Conservation (phyloP, 257 asterid genomes). For the Buddleja alternifolia region DNA sequence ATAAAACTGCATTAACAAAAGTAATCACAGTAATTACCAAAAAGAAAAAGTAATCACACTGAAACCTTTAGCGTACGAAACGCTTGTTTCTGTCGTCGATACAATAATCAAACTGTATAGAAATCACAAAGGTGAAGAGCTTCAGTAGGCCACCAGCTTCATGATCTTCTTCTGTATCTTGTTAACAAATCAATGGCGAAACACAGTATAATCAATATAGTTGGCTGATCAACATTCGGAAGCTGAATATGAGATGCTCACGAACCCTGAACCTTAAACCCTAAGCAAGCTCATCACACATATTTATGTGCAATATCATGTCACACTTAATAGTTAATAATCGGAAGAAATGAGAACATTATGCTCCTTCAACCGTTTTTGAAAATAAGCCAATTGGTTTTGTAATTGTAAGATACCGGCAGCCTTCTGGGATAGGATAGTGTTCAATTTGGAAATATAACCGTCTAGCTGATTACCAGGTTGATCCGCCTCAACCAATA, state of each 20-base stretch:
- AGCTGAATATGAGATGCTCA: neutral
- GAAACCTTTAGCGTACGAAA: conserved; percentile 22
- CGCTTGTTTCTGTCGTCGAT: conserved; percentile 20
- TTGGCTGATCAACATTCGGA: no score
- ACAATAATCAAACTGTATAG: conserved; percentile 27
- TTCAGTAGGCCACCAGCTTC: no score
- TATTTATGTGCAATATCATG: conserved; percentile 19
- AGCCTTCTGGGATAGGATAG: conserved; percentile 92
- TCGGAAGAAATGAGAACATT: conserved; percentile 85
- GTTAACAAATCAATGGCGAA: conserved; percentile 31
- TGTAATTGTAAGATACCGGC: conserved; percentile 82
- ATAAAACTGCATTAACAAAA: neutral
- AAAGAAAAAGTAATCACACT: no score
- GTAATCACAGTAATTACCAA: no score
- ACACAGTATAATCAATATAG: no score
- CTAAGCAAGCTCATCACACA: conserved; percentile 27
- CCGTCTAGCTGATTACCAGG: conserved; percentile 91
- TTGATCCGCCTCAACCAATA: conserved; percentile 91
- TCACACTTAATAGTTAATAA: conserved; percentile 37
- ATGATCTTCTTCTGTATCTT: no score
- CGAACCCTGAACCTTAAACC: no score
- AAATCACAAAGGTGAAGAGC: conserved; percentile 40
- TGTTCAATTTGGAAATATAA: conserved; percentile 71
- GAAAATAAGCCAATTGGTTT: conserved; percentile 82
- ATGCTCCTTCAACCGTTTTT: conserved; percentile 83